Evolutionary conservation across 345 rosid species (phyloP).

Genomic region (Carallia brachiata): DNA sequence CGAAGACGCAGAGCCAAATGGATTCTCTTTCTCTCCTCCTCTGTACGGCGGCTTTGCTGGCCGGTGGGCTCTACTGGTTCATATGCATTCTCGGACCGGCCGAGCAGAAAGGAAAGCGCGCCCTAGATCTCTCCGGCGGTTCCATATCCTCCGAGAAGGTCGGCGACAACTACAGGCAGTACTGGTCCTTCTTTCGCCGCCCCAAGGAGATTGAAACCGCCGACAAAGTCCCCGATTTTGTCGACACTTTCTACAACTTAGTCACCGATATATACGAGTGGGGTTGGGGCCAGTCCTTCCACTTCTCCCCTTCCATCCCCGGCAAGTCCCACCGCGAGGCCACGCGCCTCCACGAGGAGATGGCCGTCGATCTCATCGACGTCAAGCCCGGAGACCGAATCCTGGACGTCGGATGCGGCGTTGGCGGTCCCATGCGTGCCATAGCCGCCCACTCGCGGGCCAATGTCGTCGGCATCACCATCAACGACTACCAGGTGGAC

Average conservation of each 20-base stretch:
- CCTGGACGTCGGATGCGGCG: constrained; percentile 93
- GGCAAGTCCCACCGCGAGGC: constrained; percentile 83
- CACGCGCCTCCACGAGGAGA: constrained; percentile 83
- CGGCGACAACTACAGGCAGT: constrained; percentile 65
- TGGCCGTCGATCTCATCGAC: constrained; percentile 75
- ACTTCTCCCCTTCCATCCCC: constrained; percentile 77
- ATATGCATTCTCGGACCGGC: constrained; percentile 84
- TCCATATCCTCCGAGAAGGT: constrained; percentile 88
- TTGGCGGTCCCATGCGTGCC: constrained; percentile 99
- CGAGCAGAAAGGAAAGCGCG: constrained; percentile 73
- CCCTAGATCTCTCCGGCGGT: constrained; percentile 79
- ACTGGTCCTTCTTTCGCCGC: constrained; percentile 84
- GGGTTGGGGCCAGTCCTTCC: constrained; percentile 99
- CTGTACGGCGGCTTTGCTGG: constrained; percentile 66
- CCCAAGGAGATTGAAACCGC: constrained; percentile 82
- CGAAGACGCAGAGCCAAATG: constrained; percentile 22
- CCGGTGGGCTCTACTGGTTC: constrained; percentile 84
- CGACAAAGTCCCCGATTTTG: constrained; percentile 86
- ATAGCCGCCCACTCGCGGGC: constrained; percentile 90
- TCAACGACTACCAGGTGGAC: constrained; percentile 90
- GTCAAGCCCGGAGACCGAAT: constrained; percentile 55
- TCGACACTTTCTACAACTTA: constrained; percentile 87
- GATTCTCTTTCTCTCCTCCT: constrained; percentile 57
- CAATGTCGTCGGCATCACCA: constrained; percentile 82
- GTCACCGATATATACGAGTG: constrained; percentile 98